A percentile compares a stretch with the other conserved stretches of the same genome.
These are phyloP conservation scores for Alliaria petiolata DNA, from an alignment of 345 rosid genomes.

Conservation along the genomic window DNA sequence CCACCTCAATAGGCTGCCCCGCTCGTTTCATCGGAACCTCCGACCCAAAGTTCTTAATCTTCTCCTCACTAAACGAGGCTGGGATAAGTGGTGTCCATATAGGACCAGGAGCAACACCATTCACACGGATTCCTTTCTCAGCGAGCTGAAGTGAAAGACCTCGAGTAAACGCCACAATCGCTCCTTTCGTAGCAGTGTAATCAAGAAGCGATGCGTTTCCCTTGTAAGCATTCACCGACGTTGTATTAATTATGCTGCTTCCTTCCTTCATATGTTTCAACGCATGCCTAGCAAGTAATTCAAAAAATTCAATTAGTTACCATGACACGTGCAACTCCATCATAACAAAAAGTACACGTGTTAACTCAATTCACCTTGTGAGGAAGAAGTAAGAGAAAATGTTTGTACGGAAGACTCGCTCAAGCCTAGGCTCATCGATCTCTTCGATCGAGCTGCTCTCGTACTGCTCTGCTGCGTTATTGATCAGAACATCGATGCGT, in stretches of 20 bases:
- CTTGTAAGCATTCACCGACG: conserved; percentile 62
- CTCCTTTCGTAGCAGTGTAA: conserved; percentile 74
- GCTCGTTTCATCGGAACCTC: conserved; percentile 68
- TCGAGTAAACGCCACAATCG: conserved; percentile 75
- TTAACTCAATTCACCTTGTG: conserved; percentile 40
- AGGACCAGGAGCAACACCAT: conserved; percentile 80
- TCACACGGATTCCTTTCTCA: conserved; percentile 53
- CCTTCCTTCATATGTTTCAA: conserved; percentile 84
- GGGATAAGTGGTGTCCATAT: conserved; percentile 88
- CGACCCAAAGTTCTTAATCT: conserved; percentile 42
- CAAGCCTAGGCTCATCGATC: conserved; percentile 65
- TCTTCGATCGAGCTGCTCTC: conserved; percentile 48
- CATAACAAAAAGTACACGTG: too few relatives aligned
- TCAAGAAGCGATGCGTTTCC: conserved; percentile 58
- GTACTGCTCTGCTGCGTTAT: conserved; percentile 70
- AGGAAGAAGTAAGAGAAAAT: conserved; percentile 65
- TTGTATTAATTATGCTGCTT: conserved; percentile 66
- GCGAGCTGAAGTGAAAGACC: conserved; percentile 70
- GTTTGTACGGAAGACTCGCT: conserved; percentile 69
- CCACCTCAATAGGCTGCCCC: conserved; percentile 74
- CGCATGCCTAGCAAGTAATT: conserved; percentile 36
- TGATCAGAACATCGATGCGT: conserved; percentile 59
- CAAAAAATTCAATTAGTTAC: neutral
- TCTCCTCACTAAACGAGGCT: conserved; percentile 54
- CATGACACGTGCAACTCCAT: too few relatives aligned